phyloP scores from a whole-genome alignment of 2,329 filamentous ascomycete genomes.

The Mycosphaerelloides madeirae region DNA sequence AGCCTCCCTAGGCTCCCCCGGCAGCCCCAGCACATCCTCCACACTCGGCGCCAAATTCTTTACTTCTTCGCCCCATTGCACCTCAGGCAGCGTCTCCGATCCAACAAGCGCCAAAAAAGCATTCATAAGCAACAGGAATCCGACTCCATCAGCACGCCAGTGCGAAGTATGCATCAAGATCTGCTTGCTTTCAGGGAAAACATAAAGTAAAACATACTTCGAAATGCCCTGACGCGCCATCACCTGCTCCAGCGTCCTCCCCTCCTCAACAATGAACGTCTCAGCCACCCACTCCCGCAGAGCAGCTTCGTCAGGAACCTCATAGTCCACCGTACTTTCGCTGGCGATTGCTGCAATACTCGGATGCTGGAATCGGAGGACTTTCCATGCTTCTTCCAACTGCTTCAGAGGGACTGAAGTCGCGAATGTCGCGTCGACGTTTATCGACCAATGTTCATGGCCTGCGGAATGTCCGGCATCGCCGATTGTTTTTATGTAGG shows the following conservation, averaged over 20 bases:
- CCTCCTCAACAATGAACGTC: background rate
- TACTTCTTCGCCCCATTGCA: background rate
- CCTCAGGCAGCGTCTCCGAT: background rate
- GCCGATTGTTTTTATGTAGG: background rate
- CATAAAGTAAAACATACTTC: background rate
- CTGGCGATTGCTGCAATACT: background rate
- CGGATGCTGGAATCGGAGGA: background rate
- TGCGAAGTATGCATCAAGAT: background rate
- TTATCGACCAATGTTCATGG: constrained; percentile 1
- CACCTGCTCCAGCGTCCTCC: background rate
- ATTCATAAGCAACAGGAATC: background rate
- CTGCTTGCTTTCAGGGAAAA: background rate
- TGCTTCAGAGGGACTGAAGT: background rate
- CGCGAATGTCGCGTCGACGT: background rate
- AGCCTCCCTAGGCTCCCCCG: background rate
- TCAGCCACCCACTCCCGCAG: background rate
- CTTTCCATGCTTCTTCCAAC: background rate
- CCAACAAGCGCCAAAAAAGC: background rate
- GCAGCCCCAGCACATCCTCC: background rate
- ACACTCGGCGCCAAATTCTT: background rate
- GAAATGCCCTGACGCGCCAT: background rate
- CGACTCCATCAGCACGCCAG: background rate
- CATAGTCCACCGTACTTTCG: background rate
- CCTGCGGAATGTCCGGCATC: background rate
- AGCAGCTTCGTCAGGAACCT: background rate